Conservation (phyloP, 2,329 filamentous ascomycete species). For the Rhynchosporium graminicola region DNA sequence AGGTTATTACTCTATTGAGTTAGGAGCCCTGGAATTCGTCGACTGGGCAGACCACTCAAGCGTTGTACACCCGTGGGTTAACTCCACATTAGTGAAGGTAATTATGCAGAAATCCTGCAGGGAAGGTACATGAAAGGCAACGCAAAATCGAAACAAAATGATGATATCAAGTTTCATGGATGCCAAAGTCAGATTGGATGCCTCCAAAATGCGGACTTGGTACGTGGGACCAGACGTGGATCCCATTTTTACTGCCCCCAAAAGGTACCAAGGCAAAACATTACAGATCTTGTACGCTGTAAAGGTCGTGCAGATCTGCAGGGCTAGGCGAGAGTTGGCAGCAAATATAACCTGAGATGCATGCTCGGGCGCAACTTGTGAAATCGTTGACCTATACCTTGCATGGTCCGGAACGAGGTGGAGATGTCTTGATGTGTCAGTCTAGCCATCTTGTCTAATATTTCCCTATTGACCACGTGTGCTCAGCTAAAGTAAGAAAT, state of each 20-base stretch:
- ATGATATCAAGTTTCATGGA: slow-evolving; percentile 9
- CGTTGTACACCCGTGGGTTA: no score
- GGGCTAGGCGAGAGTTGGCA: slow-evolving; percentile 7
- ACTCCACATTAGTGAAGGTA: no score
- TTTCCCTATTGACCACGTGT: background rate
- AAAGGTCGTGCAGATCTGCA: slow-evolving; percentile 8
- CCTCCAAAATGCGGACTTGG: slow-evolving; percentile 3
- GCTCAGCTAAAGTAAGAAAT: background rate
- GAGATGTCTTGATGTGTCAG: background rate
- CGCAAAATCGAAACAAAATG: background rate
- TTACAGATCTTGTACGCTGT: slow-evolving; percentile 11
- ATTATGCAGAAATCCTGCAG: no score
- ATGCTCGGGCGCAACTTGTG: background rate
- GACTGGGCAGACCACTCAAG: no score
- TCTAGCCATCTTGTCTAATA: slow-evolving; percentile 6
- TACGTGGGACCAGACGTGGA: slow-evolving; percentile 1
- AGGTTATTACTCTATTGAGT: no score
- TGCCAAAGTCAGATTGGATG: slow-evolving; percentile 6
- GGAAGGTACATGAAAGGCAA: slow-evolving; percentile 8
- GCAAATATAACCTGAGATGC: background rate
- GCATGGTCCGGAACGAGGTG: slow-evolving; percentile 2
- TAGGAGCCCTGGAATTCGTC: no score
- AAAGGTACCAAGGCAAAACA: background rate
- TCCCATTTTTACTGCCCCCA: background rate
- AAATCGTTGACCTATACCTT: background rate